Base-by-base conservation (phyloP, 2,329 filamentous ascomycete genomes). In the Mycocentrospora acerina region DNA sequence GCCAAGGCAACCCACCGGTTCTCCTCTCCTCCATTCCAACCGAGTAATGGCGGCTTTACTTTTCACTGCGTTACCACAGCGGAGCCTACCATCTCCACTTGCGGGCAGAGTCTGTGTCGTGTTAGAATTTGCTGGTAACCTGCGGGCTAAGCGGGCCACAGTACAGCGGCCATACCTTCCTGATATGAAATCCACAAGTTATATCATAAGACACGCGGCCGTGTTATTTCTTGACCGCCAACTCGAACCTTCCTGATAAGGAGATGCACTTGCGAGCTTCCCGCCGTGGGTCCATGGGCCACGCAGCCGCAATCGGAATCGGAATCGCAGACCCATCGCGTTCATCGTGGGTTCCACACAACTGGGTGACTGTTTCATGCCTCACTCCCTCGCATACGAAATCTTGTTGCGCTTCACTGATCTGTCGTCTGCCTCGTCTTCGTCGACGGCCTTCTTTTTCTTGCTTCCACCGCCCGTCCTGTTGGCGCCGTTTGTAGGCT, bases 381-480 rank as follows among this genome's bases (percentile, higher is more conserved):
- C 39, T 69, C 62, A 72, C 34, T 75, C 72, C 36, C 72, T 56
- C 14, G 69, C 69, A 48, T 76, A 76, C n/a, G 68, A 71, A 34
- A 76, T 75, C 60, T 76, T 76, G 18, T 70, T 66, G 39, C 73
- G 61, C 62, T 76, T 76, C 25, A 54, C 54, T 3, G 66, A 59
- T 53, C 74, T 74, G 18, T 57, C 58, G 28, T 74, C 70, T 1
- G 70, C 66, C 22, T 75, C 73, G 5, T 74, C 72, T 19, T 74
- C 72, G 35, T 71, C 70, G 9, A 69, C 66, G 7, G 10, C 67
- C 32, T 66, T 62, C 34, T 67, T 58, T 60, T 73, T 72, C 59
- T 75, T 75, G 55, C 70, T 72, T 37, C 69, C 69, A 33, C 49
- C 59, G 14, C 37, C 47, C 5, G 61, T 55, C 7, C 60, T 64